A percentile compares a stretch with the other conserved stretches of the same genome.
Conservation (phyloP, 225 moss, liverwort and hornwort species). For the Marchantia paleacea region DNA sequence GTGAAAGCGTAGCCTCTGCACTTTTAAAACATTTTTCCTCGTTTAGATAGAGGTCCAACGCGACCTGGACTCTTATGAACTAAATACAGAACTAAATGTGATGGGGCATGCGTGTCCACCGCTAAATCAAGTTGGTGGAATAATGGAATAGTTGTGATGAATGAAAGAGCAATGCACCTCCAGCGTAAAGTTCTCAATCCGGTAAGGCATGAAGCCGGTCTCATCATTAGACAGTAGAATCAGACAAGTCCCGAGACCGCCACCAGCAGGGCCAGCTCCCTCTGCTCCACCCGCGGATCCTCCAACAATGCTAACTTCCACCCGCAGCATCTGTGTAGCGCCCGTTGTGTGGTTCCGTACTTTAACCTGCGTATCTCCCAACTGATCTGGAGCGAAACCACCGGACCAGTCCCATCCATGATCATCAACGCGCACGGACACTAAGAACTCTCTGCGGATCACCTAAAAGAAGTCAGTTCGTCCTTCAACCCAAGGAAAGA, state of each 20-base stretch:
- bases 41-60: background rate
- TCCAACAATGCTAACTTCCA: conserved; percentile 83
- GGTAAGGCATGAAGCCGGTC: conserved; percentile 93
- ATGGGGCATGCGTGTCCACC: background rate
- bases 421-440: conserved; percentile 82
- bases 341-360: conserved; percentile 90
- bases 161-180: conserved; percentile 54
- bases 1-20: conserved; percentile 89
- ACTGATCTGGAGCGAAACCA: conserved; percentile 83
- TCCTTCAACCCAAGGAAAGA: background rate
- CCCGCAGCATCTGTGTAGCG: conserved; percentile 83
- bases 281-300: conserved; percentile 57
- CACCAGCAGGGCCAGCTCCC: conserved; percentile 63
- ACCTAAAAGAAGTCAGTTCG: background rate
- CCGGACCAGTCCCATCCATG: conserved; percentile 99
- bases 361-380: conserved; percentile 94
- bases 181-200: conserved; percentile 91
- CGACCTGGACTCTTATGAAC: background rate
- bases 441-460: conserved; percentile 60
- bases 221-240: conserved; percentile 88
- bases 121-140: background rate
- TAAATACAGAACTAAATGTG: background rate
- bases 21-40: background rate
- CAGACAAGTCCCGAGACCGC: conserved; percentile 74
- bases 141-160: background rate